Evolutionary conservation across 75 land plant species (phyloP), one percentile per base, ranked within the genome.

Genomic region (Picea sitchensis): DNA sequence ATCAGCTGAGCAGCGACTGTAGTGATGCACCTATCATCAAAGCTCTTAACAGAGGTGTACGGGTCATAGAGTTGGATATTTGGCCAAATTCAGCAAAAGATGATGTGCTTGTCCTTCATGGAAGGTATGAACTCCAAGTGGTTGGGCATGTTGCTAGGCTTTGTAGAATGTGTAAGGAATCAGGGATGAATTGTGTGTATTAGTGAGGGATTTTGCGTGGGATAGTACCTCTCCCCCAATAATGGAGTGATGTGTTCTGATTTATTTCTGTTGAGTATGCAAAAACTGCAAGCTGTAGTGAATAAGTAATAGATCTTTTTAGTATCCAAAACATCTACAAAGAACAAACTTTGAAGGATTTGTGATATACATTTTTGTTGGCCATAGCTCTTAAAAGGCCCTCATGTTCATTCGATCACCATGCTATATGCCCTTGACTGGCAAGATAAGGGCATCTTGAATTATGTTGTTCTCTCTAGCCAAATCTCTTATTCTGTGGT

Each of bases 1-100:
- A 96, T 76, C 99, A 96, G 79, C 86, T 96, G 38, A 95, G 88
- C 87, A 96, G 99, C 79, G 92, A 88, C 77, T 91, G 91, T 75
- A 96, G 99, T 77, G 98, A 88, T 79, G 86, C 71, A 14, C 99
- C 99, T 23, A 91, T 96, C 38, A 82, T 88, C 61, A 83, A 86
- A 36, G 99, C 98, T 12, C 83, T 96, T 47, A 23, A 82, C 32
- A 85, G 85, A 65, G 99, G 99, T 54, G 98, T 96, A 21, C 86
- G 99, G 38, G 99, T 90, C 11, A 87, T 96, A 32, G 99, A 96
- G 65, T 79, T 96, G 60, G 99, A 96, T 80, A 59, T 96, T 65
- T 96, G 99, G 99, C 99, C 99, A 34, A 90, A 89, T 80, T 84
- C 88, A 20, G 58, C 81, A 11, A 84, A 87, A 76, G 90, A 88